Evolutionary conservation across 2,329 filamentous ascomycete genomes (phyloP).

Genomic region (Talaromyces verruculosus): DNA sequence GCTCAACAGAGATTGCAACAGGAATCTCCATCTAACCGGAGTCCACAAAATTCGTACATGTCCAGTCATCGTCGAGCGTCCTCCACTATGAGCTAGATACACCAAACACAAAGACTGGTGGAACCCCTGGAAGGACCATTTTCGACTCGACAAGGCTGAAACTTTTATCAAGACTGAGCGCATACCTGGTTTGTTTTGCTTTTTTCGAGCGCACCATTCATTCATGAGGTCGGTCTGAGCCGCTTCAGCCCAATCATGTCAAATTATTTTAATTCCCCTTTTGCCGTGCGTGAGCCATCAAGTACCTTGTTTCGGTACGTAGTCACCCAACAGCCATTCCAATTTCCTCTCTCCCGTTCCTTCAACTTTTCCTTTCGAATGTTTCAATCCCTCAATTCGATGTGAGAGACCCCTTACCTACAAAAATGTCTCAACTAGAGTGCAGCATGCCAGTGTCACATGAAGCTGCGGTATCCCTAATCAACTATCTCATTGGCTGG

Average conservation of each 20-base stretch:
- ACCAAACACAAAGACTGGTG: not conserved
- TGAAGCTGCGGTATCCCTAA: too few species aligned
- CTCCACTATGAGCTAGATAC: not conserved
- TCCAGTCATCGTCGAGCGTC: not conserved
- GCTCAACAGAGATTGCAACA: not conserved
- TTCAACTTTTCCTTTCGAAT: not conserved
- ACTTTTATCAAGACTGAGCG: not conserved
- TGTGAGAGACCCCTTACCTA: not conserved
- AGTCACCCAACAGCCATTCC: not conserved
- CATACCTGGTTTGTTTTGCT: not conserved
- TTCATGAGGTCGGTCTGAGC: not conserved
- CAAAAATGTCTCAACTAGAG: not conserved
- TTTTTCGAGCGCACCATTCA: not conserved
- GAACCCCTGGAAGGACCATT: not conserved
- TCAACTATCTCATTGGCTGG: too few species aligned
- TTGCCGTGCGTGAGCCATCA: not conserved
- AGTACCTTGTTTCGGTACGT: not conserved
- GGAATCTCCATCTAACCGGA: not conserved
- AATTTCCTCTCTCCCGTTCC: not conserved
- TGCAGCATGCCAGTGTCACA: too few species aligned
- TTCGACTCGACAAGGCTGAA: not conserved
- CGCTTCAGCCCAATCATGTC: not conserved
- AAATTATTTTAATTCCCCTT: not conserved
- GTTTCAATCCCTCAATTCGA: not conserved
- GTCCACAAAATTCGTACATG: not conserved